phyloP scores from a whole-genome alignment of 257 asterid species.

The Forsythia viridissima region DNA sequence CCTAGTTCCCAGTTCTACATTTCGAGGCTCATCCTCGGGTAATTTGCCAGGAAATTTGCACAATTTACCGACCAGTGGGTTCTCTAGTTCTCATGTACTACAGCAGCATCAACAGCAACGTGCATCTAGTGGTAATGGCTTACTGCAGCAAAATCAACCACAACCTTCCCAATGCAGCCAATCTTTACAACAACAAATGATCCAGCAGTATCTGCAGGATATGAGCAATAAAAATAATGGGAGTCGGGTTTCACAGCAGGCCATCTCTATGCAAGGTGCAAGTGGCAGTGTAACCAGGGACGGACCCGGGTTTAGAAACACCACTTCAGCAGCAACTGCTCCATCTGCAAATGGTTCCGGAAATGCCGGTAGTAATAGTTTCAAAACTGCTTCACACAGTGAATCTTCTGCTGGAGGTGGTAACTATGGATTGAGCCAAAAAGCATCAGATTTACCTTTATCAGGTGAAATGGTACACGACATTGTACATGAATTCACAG shows the following conservation, averaged over 20 bases:
- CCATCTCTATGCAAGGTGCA: conserved; percentile 38
- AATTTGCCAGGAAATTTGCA: conserved; percentile 31
- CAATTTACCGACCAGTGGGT: conserved; percentile 33
- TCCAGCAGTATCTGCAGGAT: conserved; percentile 70
- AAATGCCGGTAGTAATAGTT: conserved; percentile 56
- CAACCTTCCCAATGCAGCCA: conserved; percentile 53
- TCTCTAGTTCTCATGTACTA: conserved; percentile 38
- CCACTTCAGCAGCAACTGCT: conserved; percentile 28
- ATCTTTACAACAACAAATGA: conserved; percentile 68
- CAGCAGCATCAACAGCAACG: conserved; percentile 26
- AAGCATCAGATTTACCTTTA: conserved; percentile 50
- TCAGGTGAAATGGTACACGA: conserved; percentile 63
- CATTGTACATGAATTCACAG: conserved; percentile 63
- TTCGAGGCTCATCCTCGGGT: conserved; percentile 32
- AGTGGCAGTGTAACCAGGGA: conserved; percentile 36
- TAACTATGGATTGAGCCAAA: conserved; percentile 34
- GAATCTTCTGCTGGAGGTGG: conserved; percentile 38
- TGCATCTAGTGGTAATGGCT: conserved; percentile 31
- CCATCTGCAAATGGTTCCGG: conserved; percentile 35
- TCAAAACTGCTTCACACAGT: conserved; percentile 49
- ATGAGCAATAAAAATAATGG: conserved; percentile 50
- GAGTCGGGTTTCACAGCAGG: conserved; percentile 34
- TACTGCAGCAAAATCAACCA: conserved; percentile 46
- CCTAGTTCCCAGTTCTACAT: conserved; percentile 43
- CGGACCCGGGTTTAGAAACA: conserved; percentile 37